phyloP scores from a whole-genome alignment of 768 basidiomycete species.

The Suillus discolor region DNA sequence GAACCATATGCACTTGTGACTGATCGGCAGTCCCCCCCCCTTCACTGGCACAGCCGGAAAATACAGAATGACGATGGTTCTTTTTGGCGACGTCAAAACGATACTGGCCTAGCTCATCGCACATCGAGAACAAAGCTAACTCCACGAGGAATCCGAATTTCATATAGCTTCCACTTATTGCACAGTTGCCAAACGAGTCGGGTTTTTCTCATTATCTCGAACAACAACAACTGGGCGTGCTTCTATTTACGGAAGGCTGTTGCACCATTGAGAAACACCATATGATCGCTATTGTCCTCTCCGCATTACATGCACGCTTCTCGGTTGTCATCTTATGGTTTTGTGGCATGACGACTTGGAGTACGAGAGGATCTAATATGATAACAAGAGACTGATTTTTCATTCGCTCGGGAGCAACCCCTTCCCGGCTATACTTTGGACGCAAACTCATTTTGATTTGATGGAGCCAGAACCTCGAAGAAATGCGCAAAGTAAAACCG shows the following conservation, averaged over 20 bases:
- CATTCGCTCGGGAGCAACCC: not conserved
- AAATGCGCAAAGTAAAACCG: not conserved
- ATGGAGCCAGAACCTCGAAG: not conserved
- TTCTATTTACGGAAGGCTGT: not conserved
- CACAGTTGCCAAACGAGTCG: not conserved
- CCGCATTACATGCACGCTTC: conserved; percentile 3
- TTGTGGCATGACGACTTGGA: not conserved
- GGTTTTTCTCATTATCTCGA: not conserved
- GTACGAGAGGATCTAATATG: not conserved
- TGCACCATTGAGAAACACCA: not conserved
- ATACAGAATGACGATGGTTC: not conserved
- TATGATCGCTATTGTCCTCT: not conserved
- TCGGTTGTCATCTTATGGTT: not conserved
- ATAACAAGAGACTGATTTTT: not conserved
- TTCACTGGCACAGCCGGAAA: not conserved
- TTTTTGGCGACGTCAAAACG: not conserved
- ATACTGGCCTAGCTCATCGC: not conserved
- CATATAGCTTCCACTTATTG: not conserved
- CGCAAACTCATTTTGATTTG: not conserved
- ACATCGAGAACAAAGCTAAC: not conserved
- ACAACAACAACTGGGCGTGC: not conserved
- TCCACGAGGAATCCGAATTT: not conserved
- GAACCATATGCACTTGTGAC: not conserved
- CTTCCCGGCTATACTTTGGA: not conserved
- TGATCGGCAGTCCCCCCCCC: not conserved